Base-by-base conservation (phyloP, 2,329 filamentous ascomycete species). In the Colletotrichum lindemuthianum region DNA sequence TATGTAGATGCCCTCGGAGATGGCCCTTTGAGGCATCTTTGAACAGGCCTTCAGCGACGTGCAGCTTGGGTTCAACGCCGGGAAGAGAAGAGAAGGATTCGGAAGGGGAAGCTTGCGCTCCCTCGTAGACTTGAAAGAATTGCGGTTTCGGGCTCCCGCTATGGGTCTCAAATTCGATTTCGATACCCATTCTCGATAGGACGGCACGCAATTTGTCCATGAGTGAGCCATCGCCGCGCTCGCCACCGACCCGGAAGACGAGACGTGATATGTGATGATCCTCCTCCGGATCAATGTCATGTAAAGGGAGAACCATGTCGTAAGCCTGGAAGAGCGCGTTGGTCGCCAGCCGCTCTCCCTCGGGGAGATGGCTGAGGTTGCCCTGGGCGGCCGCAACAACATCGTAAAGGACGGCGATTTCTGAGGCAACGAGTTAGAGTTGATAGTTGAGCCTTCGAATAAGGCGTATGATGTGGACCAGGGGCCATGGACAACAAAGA, bases 291-390 rank as follows among this genome's bases (percentile, higher is more conserved):
- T 92, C 85, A 68, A 92, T 81, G 59, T 88, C 90, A 79, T 91
- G 68, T 88, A 82, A 6, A n/a, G 86, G 86, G n/a, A 97, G 85
- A 45, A 94, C 84, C 60, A 87, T 83, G 72, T 96, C 90, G 74
- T 96, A 96, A 36, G 92, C 92, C 57, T 85, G 84, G 77, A 96
- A 96, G 15, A 97, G 84, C 9, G 92, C 92, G 72, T 89, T 88
- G 63, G 90, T 92, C 4, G 92, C 89, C 24, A 91, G 82, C 59
- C 86, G 84, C 70, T 90, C 86, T 52, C 84, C 84, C 60, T 89
- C 85, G 1, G 87, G 81, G 2, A 87, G 79, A 10, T 77, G 77
- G 49, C 85, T 79, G 57, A 88, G 82, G 36, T 91, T 83, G 44
- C 86, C 80, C 77, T 94, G 88, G 47, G 92, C 93, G 70, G 85